Base-by-base conservation (phyloP, 1,284 basidiomycete genomes). In the Pascua sp. region DNA sequence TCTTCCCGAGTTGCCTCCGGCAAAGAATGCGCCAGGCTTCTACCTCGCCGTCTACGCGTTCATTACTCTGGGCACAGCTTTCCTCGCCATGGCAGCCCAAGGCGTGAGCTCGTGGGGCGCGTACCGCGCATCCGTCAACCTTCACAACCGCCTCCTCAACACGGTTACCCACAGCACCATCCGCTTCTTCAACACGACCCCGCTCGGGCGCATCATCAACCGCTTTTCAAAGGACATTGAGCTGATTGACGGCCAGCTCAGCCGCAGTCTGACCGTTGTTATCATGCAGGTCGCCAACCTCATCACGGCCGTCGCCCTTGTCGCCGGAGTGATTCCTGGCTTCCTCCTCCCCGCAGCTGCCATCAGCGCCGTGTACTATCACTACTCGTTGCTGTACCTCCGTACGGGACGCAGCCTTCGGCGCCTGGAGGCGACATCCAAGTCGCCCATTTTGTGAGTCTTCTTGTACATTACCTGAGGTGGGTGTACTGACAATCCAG, bases 181-280 rank as follows among this genome's bases (percentile, higher is more conserved):
- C 51, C 67, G 76, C 12, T 78, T 76, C 64, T 77, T 75, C 65
- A 74, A 73, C 55, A 68, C 70, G 13, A 78, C 75, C 10, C 76
- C 76, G 0, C 61, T 72, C 13, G 76, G 87, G 13, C 80, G 87
- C 37, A 88, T 90, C 62, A 80, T 90, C 53, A 89, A 89, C 68
- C 83, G 89, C 24, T 90, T 90, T 76, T 87, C 87, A 1, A 81
- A 85, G 79, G 90, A 92, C 69, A 82, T 91, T 44, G 87, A 89
- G 70, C 88, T 86, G 0, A 85, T 91, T 48, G 89, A 91, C 69
- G 79, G 81, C 0, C 84, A 84, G 0, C 76, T 91, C n/a, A 85
- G 85, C 9, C 77, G 81, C 10, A 86, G 87, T 1, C 75, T 91
- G 32, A 84, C 88, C 61, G 81, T 84, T 5, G 87, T 90, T 49